phyloP scores from a whole-genome alignment of 495 filamentous ascomycete genomes.

The Penicillium diatomitis region DNA sequence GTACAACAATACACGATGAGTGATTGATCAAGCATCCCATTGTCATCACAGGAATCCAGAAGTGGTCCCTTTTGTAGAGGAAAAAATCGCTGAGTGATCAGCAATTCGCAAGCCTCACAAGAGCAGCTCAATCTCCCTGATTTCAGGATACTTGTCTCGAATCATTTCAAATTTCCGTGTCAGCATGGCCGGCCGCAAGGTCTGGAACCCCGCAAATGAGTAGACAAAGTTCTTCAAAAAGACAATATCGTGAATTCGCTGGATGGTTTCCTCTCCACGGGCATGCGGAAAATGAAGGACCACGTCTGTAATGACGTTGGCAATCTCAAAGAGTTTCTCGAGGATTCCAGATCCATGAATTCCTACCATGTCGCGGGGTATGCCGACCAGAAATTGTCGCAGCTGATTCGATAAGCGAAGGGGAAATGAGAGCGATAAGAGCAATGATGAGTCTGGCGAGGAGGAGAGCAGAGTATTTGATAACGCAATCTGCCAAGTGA shows the following conservation, averaged over 20 bases:
- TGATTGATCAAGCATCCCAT: no score
- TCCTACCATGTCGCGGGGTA: slow-evolving; percentile 38
- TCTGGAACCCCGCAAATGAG: slow-evolving; percentile 19
- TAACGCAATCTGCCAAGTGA: slow-evolving; percentile 46
- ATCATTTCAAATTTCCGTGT: slow-evolving; percentile 22
- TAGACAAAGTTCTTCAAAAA: slow-evolving; percentile 21
- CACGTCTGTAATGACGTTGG: not conserved
- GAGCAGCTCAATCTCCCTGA: slow-evolving; percentile 5
- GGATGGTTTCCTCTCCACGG: slow-evolving; percentile 17
- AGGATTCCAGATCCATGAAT: slow-evolving; percentile 49
- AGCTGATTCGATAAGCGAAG: slow-evolving; percentile 42
- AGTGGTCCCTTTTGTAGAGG: no score
- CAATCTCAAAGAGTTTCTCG: slow-evolving; percentile 20
- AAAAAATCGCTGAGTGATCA: no score
- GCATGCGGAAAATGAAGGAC: slow-evolving; percentile 13
- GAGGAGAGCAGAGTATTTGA: slow-evolving; percentile 38
- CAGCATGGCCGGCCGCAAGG: slow-evolving; percentile 12
- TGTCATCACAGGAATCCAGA: no score
- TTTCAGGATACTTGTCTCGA: slow-evolving; percentile 8
- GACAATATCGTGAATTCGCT: slow-evolving; percentile 21
- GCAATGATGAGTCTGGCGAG: slow-evolving; percentile 12
- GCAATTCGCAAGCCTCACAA: no score
- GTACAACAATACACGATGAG: no score
- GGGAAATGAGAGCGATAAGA: slow-evolving; percentile 32
- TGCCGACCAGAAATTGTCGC: slow-evolving; percentile 32